Conservation (phyloP, 345 rosid species). For the Salix suchowensis region DNA sequence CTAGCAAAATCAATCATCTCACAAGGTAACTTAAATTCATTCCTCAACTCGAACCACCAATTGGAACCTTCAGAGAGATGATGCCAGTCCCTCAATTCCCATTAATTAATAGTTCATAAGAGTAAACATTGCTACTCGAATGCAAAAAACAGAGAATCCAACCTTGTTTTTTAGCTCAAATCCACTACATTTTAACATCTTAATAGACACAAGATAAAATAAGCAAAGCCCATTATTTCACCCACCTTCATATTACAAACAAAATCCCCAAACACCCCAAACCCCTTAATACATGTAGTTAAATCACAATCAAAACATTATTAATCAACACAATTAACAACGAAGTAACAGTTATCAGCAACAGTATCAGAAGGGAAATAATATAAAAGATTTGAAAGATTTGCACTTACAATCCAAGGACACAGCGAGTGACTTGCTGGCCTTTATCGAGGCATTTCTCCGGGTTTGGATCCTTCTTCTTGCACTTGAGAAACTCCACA, state of each 20-base stretch:
- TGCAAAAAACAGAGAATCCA: background rate
- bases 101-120: background rate
- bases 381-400: background rate
- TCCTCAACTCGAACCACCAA: background rate
- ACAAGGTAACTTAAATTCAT: background rate
- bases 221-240: background rate
- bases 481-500: conserved; percentile 86
- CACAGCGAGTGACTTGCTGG: conserved; percentile 91
- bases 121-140: background rate
- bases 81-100: background rate
- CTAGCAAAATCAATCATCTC: background rate
- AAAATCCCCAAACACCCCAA: background rate
- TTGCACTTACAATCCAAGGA: conserved; percentile 67
- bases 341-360: background rate
- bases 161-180: background rate
- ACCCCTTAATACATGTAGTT: background rate
- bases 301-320: background rate
- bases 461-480: conserved; percentile 94
- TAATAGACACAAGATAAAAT: background rate
- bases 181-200: background rate
- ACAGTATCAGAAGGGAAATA: background rate
- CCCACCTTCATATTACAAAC: background rate
- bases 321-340: background rate
- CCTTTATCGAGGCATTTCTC: conserved; percentile 98
- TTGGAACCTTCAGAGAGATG: background rate